Percentiles rank a stretch among this genome's conserved stretches.
phyloP scores from a whole-genome alignment of 768 basidiomycete genomes.

The Mycena galopus region DNA sequence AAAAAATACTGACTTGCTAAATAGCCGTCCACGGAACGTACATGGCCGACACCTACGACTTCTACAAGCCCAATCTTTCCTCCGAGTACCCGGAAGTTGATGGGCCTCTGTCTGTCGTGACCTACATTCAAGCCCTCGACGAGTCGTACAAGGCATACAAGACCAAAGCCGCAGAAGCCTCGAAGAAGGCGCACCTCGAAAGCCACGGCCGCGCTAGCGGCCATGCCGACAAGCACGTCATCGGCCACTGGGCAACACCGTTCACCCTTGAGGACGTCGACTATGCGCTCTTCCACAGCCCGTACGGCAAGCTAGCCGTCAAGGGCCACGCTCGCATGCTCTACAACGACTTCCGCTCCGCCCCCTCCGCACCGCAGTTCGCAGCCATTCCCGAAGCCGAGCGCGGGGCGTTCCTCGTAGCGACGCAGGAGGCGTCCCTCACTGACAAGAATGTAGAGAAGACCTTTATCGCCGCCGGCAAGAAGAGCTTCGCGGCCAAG shows the following conservation, averaged over 20 bases:
- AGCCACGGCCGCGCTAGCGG: constrained; percentile 47
- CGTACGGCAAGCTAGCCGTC: constrained; percentile 98
- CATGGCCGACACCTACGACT: constrained; percentile 98
- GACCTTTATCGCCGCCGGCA: constrained; percentile 87
- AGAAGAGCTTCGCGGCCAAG: constrained; percentile 79
- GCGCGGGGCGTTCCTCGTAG: constrained; percentile 77
- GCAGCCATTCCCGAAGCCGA: constrained; percentile 80
- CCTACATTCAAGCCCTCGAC: constrained; percentile 95
- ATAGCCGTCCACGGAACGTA: constrained; percentile 94
- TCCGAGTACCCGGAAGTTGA: constrained; percentile 98
- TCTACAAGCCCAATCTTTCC: constrained; percentile 97
- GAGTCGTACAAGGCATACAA: constrained; percentile 89
- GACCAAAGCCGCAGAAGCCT: constrained; percentile 78
- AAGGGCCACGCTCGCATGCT: constrained; percentile 94
- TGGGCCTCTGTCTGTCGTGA: constrained; percentile 94
- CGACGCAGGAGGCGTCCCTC: constrained; percentile 79
- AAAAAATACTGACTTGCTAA: background rate
- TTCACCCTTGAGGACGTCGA: constrained; percentile 90
- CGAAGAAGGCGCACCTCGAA: constrained; percentile 54
- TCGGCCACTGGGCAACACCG: too few species aligned
- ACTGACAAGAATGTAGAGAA: constrained; percentile 96
- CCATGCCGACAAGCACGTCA: too few species aligned
- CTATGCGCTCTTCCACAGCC: constrained; percentile 95
- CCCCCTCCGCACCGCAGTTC: constrained; percentile 77
- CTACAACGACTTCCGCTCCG: constrained; percentile 91